Evolutionary conservation across 2,329 filamentous ascomycete species (phyloP), one percentile per base, ranked within the genome.

Genomic region (Apiospora pterosperma): DNA sequence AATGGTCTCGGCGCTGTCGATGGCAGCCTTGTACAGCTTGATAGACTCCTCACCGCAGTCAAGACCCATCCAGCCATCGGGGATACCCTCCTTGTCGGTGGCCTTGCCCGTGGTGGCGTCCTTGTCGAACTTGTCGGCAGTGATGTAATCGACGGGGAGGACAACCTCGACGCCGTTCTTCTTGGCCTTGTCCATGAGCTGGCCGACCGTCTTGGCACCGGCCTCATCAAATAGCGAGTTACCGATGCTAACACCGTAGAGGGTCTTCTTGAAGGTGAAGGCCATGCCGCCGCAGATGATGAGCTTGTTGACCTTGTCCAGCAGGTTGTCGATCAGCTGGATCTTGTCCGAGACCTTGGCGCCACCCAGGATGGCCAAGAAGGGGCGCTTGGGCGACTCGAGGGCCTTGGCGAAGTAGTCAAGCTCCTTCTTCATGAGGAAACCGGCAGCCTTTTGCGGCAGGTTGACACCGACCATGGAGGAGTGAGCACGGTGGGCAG

Each of bases 331-430:
- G 77, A 99, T 98, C 74, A 99, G 88, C 85, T 97, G 93, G 80
- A 99, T 99, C 90, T 99, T 99, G 88, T 99, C 96, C 55, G 93
- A 96, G 72, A 99, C 93, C 88, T 99, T 99, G 79, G 96, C 93
- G 72, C 96, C 96, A 74, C 96, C 96, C 63, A 99, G 92, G 77
- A 99, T 99, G 78, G 96, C 96, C 63, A 99, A 90, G 92, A 99
- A 99, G 67, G 96, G 96, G 64, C 95, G 90, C 84, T 96, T 86
- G 67, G 96, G 96, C 73, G 87, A 89, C 85, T 99, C 96, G 67
- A 99, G 91, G 42, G 93, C 96, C 85, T 97, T 88, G 70, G 96
- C 96, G 78, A 99, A 99, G 90, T 99, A 99, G 78, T 99, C 96
- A 69, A 99, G 91, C 83, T 99, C 96, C 87, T 98, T 99, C 91